phyloP scores from a whole-genome alignment of 148 eudicot genomes.

The Rhododendron griersonianum region DNA sequence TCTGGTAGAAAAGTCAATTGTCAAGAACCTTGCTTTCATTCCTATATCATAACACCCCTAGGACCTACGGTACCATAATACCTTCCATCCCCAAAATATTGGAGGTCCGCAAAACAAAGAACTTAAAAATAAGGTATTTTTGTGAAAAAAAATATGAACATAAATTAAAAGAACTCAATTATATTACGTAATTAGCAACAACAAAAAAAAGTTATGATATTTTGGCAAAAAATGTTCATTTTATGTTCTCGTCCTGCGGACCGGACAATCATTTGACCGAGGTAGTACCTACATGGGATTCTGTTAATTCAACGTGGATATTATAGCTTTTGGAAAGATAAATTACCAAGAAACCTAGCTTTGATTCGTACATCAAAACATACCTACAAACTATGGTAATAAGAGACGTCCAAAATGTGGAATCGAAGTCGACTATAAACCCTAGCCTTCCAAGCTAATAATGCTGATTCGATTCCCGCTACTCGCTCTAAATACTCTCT shows the following conservation, averaged over 20 bases:
- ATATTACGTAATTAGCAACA: too few relatives aligned
- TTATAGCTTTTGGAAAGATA: slow-evolving; percentile 27
- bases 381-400: background rate
- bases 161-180: background rate
- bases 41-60: background rate
- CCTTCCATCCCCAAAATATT: background rate
- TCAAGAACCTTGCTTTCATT: background rate
- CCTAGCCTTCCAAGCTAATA: background rate
- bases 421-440: background rate
- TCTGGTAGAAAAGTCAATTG: background rate
- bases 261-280: too few relatives aligned
- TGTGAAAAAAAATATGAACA: background rate
- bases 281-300: slow-evolving; percentile 18
- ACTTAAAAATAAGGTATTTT: too few relatives aligned
- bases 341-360: background rate
- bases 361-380: background rate
- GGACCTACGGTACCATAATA: background rate
- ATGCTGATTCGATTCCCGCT: background rate
- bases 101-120: background rate
- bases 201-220: background rate
- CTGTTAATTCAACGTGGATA: slow-evolving; percentile 54
- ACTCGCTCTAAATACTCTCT: too few relatives aligned
- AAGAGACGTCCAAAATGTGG: background rate
- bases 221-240: too few relatives aligned
- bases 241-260: too few relatives aligned